A percentile compares a stretch with the other conserved stretches of the same genome.
These are phyloP conservation scores for Mucor racemosus DNA, from an alignment of 371 early-diverging fungal genomes.

Conservation along the genomic window DNA sequence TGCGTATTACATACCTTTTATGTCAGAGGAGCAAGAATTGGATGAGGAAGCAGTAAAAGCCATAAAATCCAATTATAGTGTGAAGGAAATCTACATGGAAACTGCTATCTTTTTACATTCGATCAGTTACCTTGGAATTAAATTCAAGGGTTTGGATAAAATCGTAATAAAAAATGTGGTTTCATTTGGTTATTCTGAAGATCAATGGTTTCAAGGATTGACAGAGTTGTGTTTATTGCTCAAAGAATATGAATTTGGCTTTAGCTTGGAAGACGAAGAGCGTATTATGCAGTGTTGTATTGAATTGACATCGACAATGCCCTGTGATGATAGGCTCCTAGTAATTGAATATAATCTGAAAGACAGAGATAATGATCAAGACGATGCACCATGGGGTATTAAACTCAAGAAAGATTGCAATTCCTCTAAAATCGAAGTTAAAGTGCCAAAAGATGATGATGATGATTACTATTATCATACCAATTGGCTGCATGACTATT, in stretches of 20 bases:
- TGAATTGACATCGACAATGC: neutral
- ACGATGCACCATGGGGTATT: neutral
- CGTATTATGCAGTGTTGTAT: neutral
- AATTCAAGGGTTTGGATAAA: neutral
- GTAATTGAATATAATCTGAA: neutral
- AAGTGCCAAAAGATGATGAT: neutral
- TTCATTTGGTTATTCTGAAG: neutral
- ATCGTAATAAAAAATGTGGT: neutral
- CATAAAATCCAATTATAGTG: neutral
- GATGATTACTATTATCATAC: neutral
- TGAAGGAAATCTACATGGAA: neutral
- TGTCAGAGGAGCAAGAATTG: too few species aligned
- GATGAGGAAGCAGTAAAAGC: neutral
- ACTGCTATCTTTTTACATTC: neutral
- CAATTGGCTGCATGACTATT: neutral
- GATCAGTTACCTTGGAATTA: neutral
- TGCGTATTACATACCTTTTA: neutral
- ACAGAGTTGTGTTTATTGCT: neutral
- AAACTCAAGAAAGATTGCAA: neutral
- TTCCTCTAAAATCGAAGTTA: neutral
- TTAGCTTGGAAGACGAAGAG: neutral
- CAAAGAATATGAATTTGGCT: neutral
- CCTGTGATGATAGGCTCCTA: neutral
- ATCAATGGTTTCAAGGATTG: neutral
- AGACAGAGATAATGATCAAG: too few species aligned